A percentile compares a stretch with the other conserved stretches of the same genome.
Evolutionary conservation across 1,139 yeast genomes (phyloP).

Genomic region (Diutina pseudorugosa): DNA sequence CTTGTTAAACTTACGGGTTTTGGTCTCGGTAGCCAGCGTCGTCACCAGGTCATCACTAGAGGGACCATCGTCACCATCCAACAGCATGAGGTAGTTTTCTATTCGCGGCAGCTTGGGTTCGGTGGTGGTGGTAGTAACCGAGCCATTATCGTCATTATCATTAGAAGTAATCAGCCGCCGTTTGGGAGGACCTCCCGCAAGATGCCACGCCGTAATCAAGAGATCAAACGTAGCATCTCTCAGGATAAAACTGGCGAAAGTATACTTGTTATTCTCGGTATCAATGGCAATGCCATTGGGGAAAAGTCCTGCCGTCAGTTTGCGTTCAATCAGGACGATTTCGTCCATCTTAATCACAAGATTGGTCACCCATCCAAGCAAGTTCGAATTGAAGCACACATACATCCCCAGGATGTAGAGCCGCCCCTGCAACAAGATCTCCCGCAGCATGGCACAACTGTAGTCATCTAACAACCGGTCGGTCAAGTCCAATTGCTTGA

Average conservation of each 20-base stretch:
- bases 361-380: slow-evolving; percentile 87
- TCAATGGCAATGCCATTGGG: slow-evolving; percentile 83
- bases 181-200: slow-evolving; percentile 11
- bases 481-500: slow-evolving; percentile 53
- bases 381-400: slow-evolving; percentile 82
- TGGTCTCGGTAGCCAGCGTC: not conserved
- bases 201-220: slow-evolving; percentile 48
- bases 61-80: not conserved
- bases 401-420: slow-evolving; percentile 71
- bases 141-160: not conserved
- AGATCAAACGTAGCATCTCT: slow-evolving; percentile 70
- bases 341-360: slow-evolving; percentile 64
- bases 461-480: slow-evolving; percentile 76
- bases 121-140: not conserved
- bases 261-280: slow-evolving; percentile 55
- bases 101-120: not conserved
- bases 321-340: slow-evolving; percentile 63
- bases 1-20: not conserved
- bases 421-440: slow-evolving; percentile 85
- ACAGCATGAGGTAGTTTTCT: not conserved
- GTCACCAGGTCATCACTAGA: not conserved
- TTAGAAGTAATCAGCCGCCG: slow-evolving; percentile 5
- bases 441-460: slow-evolving; percentile 82
- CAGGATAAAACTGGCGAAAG: slow-evolving; percentile 79
- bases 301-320: slow-evolving; percentile 76